Evolutionary conservation across 2,329 filamentous ascomycete species (phyloP).

Genomic region (Calonectria pauciramosa): DNA sequence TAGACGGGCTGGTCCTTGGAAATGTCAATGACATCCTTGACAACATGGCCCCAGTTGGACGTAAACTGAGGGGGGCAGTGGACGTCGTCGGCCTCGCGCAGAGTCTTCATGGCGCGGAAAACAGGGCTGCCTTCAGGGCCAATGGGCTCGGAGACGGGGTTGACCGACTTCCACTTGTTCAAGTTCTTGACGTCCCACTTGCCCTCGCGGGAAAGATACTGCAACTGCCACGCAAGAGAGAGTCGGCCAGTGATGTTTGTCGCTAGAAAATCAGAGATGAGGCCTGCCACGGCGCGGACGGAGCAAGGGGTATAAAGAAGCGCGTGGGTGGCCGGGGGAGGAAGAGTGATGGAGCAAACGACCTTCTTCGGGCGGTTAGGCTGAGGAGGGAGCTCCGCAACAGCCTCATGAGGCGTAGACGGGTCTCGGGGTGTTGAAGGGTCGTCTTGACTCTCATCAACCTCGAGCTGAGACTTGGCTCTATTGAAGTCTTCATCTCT

Average conservation of each 20-base stretch:
- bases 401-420: conserved; percentile 60
- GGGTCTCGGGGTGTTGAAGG: conserved; percentile 56
- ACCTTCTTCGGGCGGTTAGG: conserved; percentile 64
- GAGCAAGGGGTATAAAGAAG: conserved; percentile 84
- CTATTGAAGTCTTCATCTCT: conserved; percentile 45
- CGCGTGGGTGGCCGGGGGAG: conserved; percentile 84
- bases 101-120: conserved; percentile 93
- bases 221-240: conserved; percentile 90
- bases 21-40: conserved; percentile 89
- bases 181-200: conserved; percentile 99
- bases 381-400: conserved; percentile 61
- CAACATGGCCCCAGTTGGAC: conserved; percentile 72
- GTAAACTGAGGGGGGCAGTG: conserved; percentile 85
- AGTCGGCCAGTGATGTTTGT: conserved; percentile 82
- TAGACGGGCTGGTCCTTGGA: conserved; percentile 93
- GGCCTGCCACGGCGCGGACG: conserved; percentile 81
- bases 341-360: conserved; percentile 79
- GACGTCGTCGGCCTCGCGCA: conserved; percentile 87
- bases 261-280: conserved; percentile 86
- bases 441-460: conserved; percentile 31
- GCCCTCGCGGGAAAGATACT: conserved; percentile 87
- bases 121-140: conserved; percentile 65
- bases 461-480: conserved; percentile 36
- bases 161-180: conserved; percentile 87
- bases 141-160: conserved; percentile 83